Conservation (phyloP, 257 asterid species). For the Solanum virginianum region DNA sequence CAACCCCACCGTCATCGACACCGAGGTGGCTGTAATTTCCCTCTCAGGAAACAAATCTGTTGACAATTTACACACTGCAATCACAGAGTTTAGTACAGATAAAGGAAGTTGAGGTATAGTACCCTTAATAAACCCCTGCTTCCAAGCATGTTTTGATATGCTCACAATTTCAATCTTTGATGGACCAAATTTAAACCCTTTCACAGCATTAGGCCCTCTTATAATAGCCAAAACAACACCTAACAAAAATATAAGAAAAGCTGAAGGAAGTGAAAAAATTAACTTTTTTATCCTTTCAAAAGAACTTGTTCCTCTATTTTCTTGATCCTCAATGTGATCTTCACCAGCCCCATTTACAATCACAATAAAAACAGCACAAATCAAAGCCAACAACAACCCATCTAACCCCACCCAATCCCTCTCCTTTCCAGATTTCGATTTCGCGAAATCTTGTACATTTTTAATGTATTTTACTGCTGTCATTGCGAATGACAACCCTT, state of each 20-base stretch:
- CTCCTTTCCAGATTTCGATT: slow-evolving; percentile 39
- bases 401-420: slow-evolving; percentile 69
- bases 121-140: slow-evolving; percentile 65
- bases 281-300: slow-evolving; percentile 8
- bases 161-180: slow-evolving; percentile 26
- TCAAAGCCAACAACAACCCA: slow-evolving; percentile 49
- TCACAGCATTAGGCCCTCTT: slow-evolving; percentile 51
- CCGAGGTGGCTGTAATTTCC: slow-evolving; percentile 49
- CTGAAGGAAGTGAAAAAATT: slow-evolving; percentile 50
- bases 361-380: slow-evolving; percentile 49
- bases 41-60: slow-evolving; percentile 61
- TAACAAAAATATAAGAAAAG: slow-evolving; percentile 38
- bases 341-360: slow-evolving; percentile 49
- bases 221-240: slow-evolving; percentile 46
- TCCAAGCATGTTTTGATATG: slow-evolving; percentile 56
- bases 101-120: slow-evolving; percentile 68
- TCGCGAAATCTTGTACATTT: slow-evolving; percentile 35
- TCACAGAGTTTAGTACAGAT: slow-evolving; percentile 60
- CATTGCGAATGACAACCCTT: slow-evolving; percentile 62
- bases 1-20: slow-evolving; percentile 57
- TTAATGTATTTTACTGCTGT: slow-evolving; percentile 58
- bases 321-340: slow-evolving; percentile 6
- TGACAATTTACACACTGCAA: slow-evolving; percentile 71
- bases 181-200: slow-evolving; percentile 54
- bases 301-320: not conserved